These are phyloP conservation scores for Ceratorhiza oryzae-sativae DNA, from an alignment of 1,284 basidiomycete species.

Conservation along the genomic window DNA sequence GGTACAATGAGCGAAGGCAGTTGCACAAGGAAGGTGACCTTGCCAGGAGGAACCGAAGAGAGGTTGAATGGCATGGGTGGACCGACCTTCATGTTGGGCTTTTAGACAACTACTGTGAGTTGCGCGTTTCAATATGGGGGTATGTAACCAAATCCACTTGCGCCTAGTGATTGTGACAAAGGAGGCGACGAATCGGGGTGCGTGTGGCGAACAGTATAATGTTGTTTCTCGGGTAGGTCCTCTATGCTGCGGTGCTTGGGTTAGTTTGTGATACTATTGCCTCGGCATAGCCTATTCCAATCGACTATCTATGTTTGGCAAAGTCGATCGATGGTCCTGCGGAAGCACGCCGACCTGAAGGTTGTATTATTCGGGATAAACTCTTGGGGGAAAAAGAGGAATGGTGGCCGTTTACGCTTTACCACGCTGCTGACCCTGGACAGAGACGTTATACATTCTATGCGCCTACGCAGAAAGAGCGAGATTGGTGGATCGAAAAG, in stretches of 20 bases:
- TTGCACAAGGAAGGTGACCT: slow-evolving; percentile 69
- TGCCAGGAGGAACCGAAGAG: slow-evolving; percentile 55
- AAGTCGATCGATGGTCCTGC: slow-evolving; percentile 59
- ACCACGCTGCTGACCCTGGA: slow-evolving; percentile 65
- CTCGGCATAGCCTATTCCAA: slow-evolving; percentile 67
- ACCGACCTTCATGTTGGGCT: slow-evolving; percentile 67
- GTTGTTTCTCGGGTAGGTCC: slow-evolving; percentile 68
- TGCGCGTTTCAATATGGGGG: slow-evolving; percentile 45
- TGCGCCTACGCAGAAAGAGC: slow-evolving; percentile 61
- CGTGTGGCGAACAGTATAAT: slow-evolving; percentile 54
- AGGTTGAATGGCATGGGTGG: slow-evolving; percentile 70
- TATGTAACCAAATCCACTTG: slow-evolving; percentile 11
- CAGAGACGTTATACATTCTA: slow-evolving; percentile 73
- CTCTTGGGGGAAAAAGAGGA: slow-evolving; percentile 44
- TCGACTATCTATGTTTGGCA: slow-evolving; percentile 75
- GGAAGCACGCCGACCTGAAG: slow-evolving; percentile 45
- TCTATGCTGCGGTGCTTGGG: neutral
- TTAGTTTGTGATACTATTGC: slow-evolving; percentile 5
- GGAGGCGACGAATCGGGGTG: slow-evolving; percentile 60
- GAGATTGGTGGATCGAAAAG: slow-evolving; percentile 68
- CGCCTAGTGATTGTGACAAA: slow-evolving; percentile 55
- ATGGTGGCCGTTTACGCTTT: slow-evolving; percentile 76
- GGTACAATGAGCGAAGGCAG: slow-evolving; percentile 76
- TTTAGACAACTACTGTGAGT: slow-evolving; percentile 74
- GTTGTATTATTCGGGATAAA: slow-evolving; percentile 31